Base-by-base conservation (phyloP, 495 filamentous ascomycete species). In the Penicillium salamii region DNA sequence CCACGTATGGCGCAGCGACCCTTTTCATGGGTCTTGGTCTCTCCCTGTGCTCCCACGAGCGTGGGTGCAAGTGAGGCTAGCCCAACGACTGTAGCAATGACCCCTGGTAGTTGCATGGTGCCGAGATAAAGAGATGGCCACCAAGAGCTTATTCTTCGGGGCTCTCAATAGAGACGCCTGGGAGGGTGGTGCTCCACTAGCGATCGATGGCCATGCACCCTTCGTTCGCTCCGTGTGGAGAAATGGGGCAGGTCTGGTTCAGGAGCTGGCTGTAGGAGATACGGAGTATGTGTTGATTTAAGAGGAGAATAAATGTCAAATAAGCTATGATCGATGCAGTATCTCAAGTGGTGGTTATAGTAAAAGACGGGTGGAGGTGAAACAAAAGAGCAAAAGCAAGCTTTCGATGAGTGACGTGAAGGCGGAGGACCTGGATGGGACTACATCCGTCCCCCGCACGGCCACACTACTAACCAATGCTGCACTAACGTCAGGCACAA, bases 1-100 rank as follows among this genome's bases (percentile, higher is more conserved):
- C 91, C 91, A 20, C 91, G 83, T 42, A 98, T 85, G 0, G 93
- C 89, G 70, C 93, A 98, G 53, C 93, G 82, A 11, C 93, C 95
- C 40, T 82, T 74, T 72, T 96, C 91, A 57, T 97, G 95, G 55
- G 84, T 87, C 23, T 63, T 70, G 5, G 85, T 87, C 54, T 68
- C 66, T 29, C 70, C 68, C 29, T 72, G 57, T 8, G 67, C 67
- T 32, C 44, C 50, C 21, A 66, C 72, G 3, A 66, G 20, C 1
- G 59, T 51, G 19, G 62, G 57, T 29, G 53, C 41, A 47, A 71
- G 56, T 50, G 50, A 60, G 62, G 63, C 58, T 42, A 74, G 55
- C 34, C 59, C 56, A 28, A 62, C 58, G 31, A 67, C 39, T 39
- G 58, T 44, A 53, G 61, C 50, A 46, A 68, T 50, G 8, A 62